Evolutionary conservation across 768 basidiomycete species (phyloP), one percentile per base, ranked within the genome.

Genomic region (Phlegmacium glaucopus): DNA sequence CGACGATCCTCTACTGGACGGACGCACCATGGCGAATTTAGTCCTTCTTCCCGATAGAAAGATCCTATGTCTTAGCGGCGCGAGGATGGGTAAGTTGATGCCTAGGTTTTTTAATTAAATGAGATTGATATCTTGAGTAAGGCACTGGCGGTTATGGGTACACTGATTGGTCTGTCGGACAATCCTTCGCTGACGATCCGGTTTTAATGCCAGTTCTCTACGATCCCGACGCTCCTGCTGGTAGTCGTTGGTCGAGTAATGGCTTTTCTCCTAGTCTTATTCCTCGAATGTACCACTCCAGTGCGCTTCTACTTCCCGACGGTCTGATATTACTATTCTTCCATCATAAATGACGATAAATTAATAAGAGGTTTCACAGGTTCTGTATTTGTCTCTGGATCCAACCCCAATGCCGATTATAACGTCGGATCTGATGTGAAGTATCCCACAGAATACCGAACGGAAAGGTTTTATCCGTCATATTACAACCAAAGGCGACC

Each of bases 201-300:
- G 62, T 72, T 9, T 62, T 81, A 42, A 66, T 61, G 15, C 86
- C 85, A 4, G 66, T 67, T 34, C 66, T 87, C 7, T 88, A 83
- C 60, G 77, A 89, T 56, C 85, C 86, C 1, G 62, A 50, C 25
- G 77, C 79, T 10, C 74, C 83, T 2, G 56, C 69, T 6, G 84
- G 85, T 11, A 62, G 70, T 30, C 72, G 79, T 25, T 90, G 88
- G 85, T 76, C 77, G 7, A 67, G 74, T 35, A 75, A 77, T 9
- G 84, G 80, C 4, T 66, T 90, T 36, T 65, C 68, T 1, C 50
- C 77, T 1, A 82, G 79, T 52, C 76, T 72, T 1, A 69, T 90
- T 12, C 79, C 85, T 17, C 72, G 89, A 39, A 77, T 92, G 76
- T 92, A 90, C 61, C 88, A 90, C 62, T 89, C 86, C 1, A 67